Conservation (phyloP, 2,329 filamentous ascomycete genomes). For the Ambrosiella xylebori region DNA sequence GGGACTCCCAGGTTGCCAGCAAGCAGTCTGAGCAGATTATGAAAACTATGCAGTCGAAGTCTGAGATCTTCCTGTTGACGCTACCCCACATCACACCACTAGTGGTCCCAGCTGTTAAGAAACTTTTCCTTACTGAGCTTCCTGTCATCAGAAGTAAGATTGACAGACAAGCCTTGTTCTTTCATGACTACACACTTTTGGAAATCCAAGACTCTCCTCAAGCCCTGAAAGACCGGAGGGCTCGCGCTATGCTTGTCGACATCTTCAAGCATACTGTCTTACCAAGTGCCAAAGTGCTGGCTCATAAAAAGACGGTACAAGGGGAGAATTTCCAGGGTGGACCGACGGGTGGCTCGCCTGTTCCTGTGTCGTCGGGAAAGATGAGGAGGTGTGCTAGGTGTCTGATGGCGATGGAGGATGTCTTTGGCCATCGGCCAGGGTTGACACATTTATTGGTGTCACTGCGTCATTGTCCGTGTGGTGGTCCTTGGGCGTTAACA, state of each 20-base stretch:
- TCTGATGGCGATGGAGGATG: conserved; percentile 48
- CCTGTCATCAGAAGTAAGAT: conserved; percentile 39
- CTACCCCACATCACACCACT: conserved; percentile 27
- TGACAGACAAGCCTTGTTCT: conserved; percentile 52
- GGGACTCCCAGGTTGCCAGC: conserved; percentile 17
- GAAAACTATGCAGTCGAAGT: conserved; percentile 30
- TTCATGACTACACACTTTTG: conserved; percentile 53
- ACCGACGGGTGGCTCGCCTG: neutral
- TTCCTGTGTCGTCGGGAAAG: conserved; percentile 28
- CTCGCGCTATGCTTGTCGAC: conserved; percentile 28
- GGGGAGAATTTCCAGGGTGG: conserved; percentile 11
- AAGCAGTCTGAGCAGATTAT: conserved; percentile 27
- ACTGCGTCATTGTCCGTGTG: conserved; percentile 37
- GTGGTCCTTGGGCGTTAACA: conserved; percentile 32
- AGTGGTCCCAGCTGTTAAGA: conserved; percentile 43
- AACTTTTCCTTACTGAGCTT: conserved; percentile 44
- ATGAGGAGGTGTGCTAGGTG: conserved; percentile 31
- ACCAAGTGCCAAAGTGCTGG: conserved; percentile 14
- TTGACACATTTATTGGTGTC: conserved; percentile 36
- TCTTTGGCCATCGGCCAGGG: conserved; percentile 29
- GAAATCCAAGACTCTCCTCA: conserved; percentile 40
- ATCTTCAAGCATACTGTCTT: conserved; percentile 44
- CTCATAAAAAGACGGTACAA: conserved; percentile 15
- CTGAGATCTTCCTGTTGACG: conserved; percentile 37
- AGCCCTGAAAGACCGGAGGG: conserved; percentile 26